These are phyloP conservation scores for Murraya koenigii DNA, from an alignment of 345 rosid genomes.

Conservation along the genomic window DNA sequence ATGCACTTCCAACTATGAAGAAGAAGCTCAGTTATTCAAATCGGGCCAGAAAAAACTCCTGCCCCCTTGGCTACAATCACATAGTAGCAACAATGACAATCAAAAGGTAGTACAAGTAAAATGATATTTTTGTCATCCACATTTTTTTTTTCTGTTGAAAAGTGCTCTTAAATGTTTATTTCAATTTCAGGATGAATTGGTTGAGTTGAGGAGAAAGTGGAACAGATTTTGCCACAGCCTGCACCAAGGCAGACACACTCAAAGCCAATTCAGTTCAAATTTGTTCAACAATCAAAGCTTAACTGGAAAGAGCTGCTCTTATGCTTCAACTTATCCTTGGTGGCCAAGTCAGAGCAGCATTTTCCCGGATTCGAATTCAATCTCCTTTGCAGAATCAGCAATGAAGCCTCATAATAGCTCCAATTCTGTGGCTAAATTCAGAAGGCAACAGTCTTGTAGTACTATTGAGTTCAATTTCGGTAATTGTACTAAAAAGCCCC, in stretches of 20 bases:
- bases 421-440: constrained; percentile 57
- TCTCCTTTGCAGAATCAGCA: constrained; percentile 43
- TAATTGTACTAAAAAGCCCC: constrained; percentile 25
- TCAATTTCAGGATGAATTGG: constrained; percentile 50
- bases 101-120: constrained; percentile 45
- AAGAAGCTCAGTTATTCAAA: constrained; percentile 60
- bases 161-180: neutral
- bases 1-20: constrained; percentile 69
- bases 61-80: constrained; percentile 71
- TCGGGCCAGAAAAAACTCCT: constrained; percentile 48
- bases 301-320: constrained; percentile 27
- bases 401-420: constrained; percentile 31
- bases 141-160: neutral
- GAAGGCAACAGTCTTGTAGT: constrained; percentile 67
- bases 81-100: constrained; percentile 31
- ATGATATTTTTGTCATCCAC: neutral
- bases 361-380: constrained; percentile 42
- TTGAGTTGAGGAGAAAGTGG: constrained; percentile 68
- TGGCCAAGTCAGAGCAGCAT: constrained; percentile 45
- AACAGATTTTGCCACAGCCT: constrained; percentile 59
- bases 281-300: constrained; percentile 24
- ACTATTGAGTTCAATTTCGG: constrained; percentile 62
- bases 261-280: constrained; percentile 10
- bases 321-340: constrained; percentile 46
- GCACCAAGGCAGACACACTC: constrained; percentile 39